Percentiles rank a stretch among this genome's conserved stretches.
These are phyloP conservation scores for Harringtonia aguacate DNA, from an alignment of 2,329 filamentous ascomycete species.

Conservation along the genomic window DNA sequence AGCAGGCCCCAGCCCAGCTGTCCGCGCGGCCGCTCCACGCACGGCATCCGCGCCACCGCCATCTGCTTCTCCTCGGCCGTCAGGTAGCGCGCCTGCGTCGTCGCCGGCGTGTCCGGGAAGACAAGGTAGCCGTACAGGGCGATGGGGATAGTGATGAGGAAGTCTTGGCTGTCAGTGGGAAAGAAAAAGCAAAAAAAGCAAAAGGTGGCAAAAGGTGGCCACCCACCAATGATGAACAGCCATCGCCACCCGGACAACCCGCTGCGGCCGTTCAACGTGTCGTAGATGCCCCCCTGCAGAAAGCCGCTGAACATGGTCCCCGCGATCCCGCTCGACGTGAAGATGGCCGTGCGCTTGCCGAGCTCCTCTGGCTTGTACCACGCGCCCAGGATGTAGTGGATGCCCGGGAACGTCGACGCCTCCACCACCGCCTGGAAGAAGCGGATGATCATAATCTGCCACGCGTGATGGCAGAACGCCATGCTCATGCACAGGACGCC, in stretches of 20 bases:
- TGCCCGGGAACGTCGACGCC: constrained; percentile 25
- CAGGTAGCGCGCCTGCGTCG: background rate
- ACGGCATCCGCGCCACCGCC: constrained; percentile 2
- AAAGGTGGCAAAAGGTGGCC: too few species aligned
- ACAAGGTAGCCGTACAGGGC: constrained; percentile 11
- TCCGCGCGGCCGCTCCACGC: background rate
- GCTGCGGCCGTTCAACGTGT: constrained; percentile 18
- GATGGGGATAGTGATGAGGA: constrained; percentile 14
- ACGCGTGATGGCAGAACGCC: constrained; percentile 3
- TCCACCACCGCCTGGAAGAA: too few species aligned
- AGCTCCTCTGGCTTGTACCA: constrained; percentile 33
- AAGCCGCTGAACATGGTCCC: constrained; percentile 21
- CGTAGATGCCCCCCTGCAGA: constrained; percentile 24
- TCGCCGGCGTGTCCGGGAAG: constrained; percentile 9
- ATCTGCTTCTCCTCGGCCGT: background rate
- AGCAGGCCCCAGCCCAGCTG: background rate
- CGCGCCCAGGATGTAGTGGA: constrained; percentile 22
- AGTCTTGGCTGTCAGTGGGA: too few species aligned
- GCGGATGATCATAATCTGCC: constrained; percentile 1
- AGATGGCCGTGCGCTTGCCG: constrained; percentile 28
- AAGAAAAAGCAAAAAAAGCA: too few species aligned
- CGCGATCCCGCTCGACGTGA: constrained; percentile 22
- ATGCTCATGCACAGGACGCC: constrained; percentile 2
- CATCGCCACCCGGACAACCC: constrained; percentile 25
- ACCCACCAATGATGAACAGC: constrained; percentile 30